Base-by-base conservation (phyloP, 176 grass and related monocot species). In the Thalia dealbata region DNA sequence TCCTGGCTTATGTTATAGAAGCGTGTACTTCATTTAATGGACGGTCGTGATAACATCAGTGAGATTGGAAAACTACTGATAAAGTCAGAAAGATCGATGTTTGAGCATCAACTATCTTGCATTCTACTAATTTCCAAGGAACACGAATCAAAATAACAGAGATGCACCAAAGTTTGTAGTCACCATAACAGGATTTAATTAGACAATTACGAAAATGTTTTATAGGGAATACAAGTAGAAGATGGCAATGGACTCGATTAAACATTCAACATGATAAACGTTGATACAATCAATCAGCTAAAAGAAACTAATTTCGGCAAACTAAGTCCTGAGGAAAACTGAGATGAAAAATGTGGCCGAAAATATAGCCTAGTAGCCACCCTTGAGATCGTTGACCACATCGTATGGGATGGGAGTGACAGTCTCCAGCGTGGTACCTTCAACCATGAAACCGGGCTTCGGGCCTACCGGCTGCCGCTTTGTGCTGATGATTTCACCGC, bases 311-410 rank as follows among this genome's bases (percentile, higher is more conserved):
- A 26, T 24, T 25, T 4, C 45, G 45, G 11, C 10, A 61, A 61
- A 11, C 22, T 24, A 26, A 26, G 21, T 25, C 23, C 25, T 24
- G 56, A 24, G 25, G 9, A 4, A 19, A 24, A 61, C 56, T 10
- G n/a, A 7, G 23, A 23, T 6, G 56, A 61, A 48, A 48, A 48
- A 10, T 48, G 10, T 48, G 45, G 45, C 45, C 45, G 11, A 23
- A n/a, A 32, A n/a, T 42, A 67, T n/a, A n/a, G n/a, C n/a, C 32
- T 67, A 67, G 35, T 67, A 67, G 32, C 64, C 64, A 67, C 64
- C 64, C 64, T 67, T 67, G 64, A 67, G 64, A n/a, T 67, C 64
- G 18, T 67, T 67, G 64, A 67, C 64, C 32, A 67, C 64, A 43
- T 67, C 64, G 7, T 67, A 67, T 21, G 64, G 64, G 41, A 67